Conservation (phyloP, 805 yeast species). For the Starmerella vaccinii region DNA sequence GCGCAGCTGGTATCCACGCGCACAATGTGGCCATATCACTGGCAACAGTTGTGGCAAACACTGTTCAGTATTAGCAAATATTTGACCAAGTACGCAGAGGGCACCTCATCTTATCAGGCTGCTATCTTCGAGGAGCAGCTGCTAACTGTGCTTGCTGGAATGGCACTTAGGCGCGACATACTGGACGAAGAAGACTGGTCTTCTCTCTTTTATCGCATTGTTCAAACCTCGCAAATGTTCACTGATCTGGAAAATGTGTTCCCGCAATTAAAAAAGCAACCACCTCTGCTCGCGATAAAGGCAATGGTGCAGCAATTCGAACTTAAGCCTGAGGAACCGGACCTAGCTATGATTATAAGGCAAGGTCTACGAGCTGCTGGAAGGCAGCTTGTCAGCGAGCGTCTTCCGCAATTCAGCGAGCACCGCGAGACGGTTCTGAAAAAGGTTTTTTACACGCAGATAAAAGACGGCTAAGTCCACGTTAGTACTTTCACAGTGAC, state of each 20-base stretch:
- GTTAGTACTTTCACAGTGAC: too few relatives aligned
- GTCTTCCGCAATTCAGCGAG: conserved; percentile 14
- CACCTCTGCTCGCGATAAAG: conserved; percentile 22
- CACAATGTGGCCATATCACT: conserved; percentile 27
- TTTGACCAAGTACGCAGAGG: conserved; percentile 14
- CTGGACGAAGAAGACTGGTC: conserved; percentile 28
- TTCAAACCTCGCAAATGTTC: conserved; percentile 26
- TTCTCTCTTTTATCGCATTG: conserved; percentile 29
- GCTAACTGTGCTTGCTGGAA: conserved; percentile 25
- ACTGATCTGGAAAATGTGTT: conserved; percentile 16
- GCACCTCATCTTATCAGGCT: not conserved
- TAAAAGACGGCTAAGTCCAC: not conserved
- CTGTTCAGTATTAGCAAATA: conserved; percentile 28
- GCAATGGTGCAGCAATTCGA: conserved; percentile 26
- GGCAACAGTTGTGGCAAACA: conserved; percentile 35
- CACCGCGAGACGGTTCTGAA: conserved; percentile 2
- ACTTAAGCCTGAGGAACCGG: conserved; percentile 15
- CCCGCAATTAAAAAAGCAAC: conserved; percentile 17
- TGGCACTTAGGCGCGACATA: conserved; percentile 29
- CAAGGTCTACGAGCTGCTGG: conserved; percentile 23
- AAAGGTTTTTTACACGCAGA: not conserved
- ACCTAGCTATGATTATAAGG: conserved; percentile 10
- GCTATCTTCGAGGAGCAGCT: conserved; percentile 14
- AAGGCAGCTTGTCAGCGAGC: conserved; percentile 6
- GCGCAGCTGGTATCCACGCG: conserved; percentile 15